A percentile compares a stretch with the other conserved stretches of the same genome.
phyloP scores from a whole-genome alignment of 148 eudicot genomes.

The Camellia lanceoleosa region DNA sequence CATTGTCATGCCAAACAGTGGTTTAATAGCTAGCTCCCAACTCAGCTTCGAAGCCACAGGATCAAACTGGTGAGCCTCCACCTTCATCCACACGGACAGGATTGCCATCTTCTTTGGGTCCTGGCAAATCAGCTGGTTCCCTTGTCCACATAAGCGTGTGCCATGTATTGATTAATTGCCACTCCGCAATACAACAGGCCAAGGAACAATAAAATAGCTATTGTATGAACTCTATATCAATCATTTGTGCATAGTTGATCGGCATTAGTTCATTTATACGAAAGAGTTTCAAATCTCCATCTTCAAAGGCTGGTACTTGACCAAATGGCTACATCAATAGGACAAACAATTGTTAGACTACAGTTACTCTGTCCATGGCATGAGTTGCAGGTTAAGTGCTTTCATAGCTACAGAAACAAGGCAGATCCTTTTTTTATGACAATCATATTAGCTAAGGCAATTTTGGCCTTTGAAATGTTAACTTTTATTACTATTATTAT shows the following conservation, averaged over 20 bases:
- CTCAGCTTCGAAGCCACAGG: constrained; percentile 17
- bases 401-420: too few relatives aligned
- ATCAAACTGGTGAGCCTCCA: constrained; percentile 33
- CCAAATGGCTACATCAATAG: constrained; percentile 37
- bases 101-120: constrained; percentile 29
- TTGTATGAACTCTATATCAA: too few relatives aligned
- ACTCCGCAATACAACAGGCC: constrained; percentile 19
- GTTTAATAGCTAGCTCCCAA: constrained; percentile 19
- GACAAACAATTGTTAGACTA: not conserved
- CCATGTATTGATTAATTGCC: constrained; percentile 36
- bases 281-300: constrained; percentile 37
- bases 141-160: constrained; percentile 18
- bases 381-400: too few relatives aligned
- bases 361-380: too few relatives aligned
- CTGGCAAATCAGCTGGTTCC: constrained; percentile 21
- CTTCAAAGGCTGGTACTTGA: constrained; percentile 38
- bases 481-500: too few relatives aligned
- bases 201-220: not conserved
- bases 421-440: too few relatives aligned
- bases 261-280: constrained; percentile 18
- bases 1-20: not conserved
- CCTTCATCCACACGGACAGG: constrained; percentile 26
- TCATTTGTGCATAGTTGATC: not conserved
- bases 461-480: too few relatives aligned
- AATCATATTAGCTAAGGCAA: too few relatives aligned